Base-by-base conservation (phyloP, 352 stramenopile genomes). In the Phytophthora sansomeana region DNA sequence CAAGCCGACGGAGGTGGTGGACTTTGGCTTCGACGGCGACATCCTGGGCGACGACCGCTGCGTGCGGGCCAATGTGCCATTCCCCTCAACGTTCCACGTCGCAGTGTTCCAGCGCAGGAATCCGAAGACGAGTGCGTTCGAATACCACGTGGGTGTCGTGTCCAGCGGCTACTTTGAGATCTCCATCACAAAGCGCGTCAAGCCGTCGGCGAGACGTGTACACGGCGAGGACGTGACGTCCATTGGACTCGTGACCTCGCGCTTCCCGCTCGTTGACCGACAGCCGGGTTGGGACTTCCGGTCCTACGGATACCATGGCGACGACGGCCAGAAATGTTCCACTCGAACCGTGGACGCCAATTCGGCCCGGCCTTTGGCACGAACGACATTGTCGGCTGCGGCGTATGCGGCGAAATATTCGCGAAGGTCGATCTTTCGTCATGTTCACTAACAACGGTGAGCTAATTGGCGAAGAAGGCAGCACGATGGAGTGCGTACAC, bases 301-400 rank as follows among this genome's bases (percentile, higher is more conserved):
- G 4, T 94, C 86, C 14, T 86, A 85, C 52, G 86, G 86, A 21
- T 94, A 93, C 58, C 86, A 94, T 50, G 85, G 86, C 19, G 86
- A 94, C 52, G 84, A 94, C 53, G 86, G 86, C 0, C 63, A 86
- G n/a, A n/a, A 30, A 78, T 87, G 28, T 94, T 90, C 62, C 71
- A 87, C 55, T 74, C 65, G 13, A 77, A 77, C 48, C 47, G 53
- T 2, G 69, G 69, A 11, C 71, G 65, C 17, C 66, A 73, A 24
- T 78, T 75, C 26, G 71, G 71, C 7, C 67, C 71, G 7, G 62
- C 61, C 2, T 78, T 78, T 13, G 57, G 67, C 14, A 55, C 49
- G 26, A 70, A 56, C 43, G 67, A 75, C 28, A 78, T 67, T 8
- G 67, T 78, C 13, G 71, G 71, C 29, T 78, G 71, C 24, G 67